Evolutionary conservation across 192 early-diverging fungal genomes (phyloP).

Genomic region (Borealophlyctis nickersoniae): DNA sequence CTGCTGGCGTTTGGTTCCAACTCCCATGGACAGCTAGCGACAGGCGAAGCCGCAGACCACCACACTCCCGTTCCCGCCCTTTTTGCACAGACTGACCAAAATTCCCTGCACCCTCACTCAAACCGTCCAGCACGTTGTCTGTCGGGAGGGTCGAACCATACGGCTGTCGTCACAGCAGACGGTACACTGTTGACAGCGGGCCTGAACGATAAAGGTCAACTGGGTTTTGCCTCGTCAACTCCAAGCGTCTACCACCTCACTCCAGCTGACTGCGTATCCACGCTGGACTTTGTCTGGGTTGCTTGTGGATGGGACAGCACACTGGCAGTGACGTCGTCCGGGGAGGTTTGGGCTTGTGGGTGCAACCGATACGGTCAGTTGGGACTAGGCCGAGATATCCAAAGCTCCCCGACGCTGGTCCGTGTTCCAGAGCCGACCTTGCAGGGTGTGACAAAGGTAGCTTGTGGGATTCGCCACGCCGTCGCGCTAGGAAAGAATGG

Average conservation of each 20-base stretch:
- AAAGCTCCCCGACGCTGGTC: not conserved
- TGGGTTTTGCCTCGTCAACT: conserved; percentile 15
- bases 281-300: conserved; percentile 25
- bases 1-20: conserved; percentile 68
- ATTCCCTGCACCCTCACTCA: conserved; percentile 1
- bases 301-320: conserved; percentile 68
- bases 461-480: conserved; percentile 17
- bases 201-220: conserved; percentile 48
- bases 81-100: conserved; percentile 1
- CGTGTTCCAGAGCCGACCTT: not conserved
- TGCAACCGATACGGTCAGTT: conserved; percentile 24
- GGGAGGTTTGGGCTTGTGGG: conserved; percentile 27
- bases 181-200: conserved; percentile 48
- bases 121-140: conserved; percentile 31
- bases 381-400: too few species aligned
- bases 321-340: conserved; percentile 12
- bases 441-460: conserved; percentile 6
- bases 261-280: too few species aligned
- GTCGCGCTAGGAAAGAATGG: conserved; percentile 40
- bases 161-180: conserved; percentile 43
- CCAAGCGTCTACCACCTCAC: not conserved
- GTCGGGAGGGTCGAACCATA: conserved; percentile 69
- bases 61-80: conserved; percentile 18
- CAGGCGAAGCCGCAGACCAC: conserved; percentile 46
- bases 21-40: conserved; percentile 64